A percentile compares a stretch with the other conserved stretches of the same genome.
Conservation (phyloP, 1,284 basidiomycete species). For the Naganishia liquefaciens region DNA sequence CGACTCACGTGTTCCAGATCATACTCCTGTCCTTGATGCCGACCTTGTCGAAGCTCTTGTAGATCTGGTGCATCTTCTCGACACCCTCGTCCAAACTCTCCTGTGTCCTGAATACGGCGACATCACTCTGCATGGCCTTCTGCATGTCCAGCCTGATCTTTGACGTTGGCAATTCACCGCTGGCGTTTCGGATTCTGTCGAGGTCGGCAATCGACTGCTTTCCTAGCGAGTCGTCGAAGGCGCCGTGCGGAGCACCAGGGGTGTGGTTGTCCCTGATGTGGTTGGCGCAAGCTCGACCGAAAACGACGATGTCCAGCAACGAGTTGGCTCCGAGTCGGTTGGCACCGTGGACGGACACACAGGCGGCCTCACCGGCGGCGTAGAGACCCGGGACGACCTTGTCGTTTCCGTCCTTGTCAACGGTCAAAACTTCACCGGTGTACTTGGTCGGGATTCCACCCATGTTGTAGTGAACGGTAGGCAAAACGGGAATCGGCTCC, state of each 20-base stretch:
- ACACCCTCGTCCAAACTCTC: conserved; percentile 89
- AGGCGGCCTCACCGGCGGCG: conserved; percentile 97
- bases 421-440: conserved; percentile 92
- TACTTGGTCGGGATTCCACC: conserved; percentile 99
- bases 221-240: conserved; percentile 84
- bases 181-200: conserved; percentile 81
- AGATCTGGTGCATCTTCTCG: conserved; percentile 78
- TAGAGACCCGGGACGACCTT: conserved; percentile 95
- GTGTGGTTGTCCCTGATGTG: conserved; percentile 91
- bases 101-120: conserved; percentile 71
- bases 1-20: conserved; percentile 94
- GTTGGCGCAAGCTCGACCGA: conserved; percentile 96
- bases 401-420: conserved; percentile 82
- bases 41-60: conserved; percentile 83
- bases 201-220: conserved; percentile 82
- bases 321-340: conserved; percentile 99
- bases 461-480: conserved; percentile 97
- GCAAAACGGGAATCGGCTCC: conserved; percentile 96
- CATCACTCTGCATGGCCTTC: conserved; percentile 88
- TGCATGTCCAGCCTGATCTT: conserved; percentile 95
- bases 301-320: conserved; percentile 97
- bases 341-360: conserved; percentile 98
- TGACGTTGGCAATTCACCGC: conserved; percentile 82
- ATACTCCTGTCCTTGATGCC: conserved; percentile 96
- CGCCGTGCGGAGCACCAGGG: conserved; percentile 88